Percentiles rank a stretch among this genome's conserved stretches.
phyloP scores from a whole-genome alignment of 106 monocot species.

The Narthecium ossifragum region DNA sequence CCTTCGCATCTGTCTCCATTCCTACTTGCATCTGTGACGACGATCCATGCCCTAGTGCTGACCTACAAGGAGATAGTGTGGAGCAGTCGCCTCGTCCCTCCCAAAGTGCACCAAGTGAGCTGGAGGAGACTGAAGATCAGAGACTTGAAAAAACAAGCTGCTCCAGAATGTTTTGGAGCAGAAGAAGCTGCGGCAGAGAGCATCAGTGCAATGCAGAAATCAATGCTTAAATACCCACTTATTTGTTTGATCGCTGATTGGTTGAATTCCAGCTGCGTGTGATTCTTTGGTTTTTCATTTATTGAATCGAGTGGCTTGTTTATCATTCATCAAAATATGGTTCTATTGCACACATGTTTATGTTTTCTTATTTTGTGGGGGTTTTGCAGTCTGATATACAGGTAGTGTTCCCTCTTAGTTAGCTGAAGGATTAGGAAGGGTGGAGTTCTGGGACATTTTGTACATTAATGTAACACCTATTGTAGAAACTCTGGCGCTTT shows the following conservation, averaged over 20 bases:
- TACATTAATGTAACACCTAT: too few species aligned
- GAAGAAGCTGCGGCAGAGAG: constrained; percentile 89
- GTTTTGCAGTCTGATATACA: background rate
- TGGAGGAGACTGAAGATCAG: constrained; percentile 38
- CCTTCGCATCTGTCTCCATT: constrained; percentile 63
- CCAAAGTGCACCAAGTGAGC: constrained; percentile 13
- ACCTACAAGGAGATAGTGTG: constrained; percentile 23
- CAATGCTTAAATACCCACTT: constrained; percentile 53
- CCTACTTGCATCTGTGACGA: constrained; percentile 44
- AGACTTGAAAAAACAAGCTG: constrained; percentile 59
- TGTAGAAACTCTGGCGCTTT: too few species aligned
- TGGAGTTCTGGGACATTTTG: too few species aligned
- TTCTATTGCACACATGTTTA: background rate
- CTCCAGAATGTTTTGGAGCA: constrained; percentile 68
- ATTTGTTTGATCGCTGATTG: background rate
- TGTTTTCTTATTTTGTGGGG: background rate
- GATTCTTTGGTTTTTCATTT: background rate
- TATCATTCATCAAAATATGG: background rate
- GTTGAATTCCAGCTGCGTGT: background rate
- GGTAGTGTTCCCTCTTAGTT: background rate
- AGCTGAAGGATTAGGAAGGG: too few species aligned
- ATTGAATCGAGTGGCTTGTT: too few species aligned
- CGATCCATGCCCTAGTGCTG: constrained; percentile 25
- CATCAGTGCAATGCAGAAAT: constrained; percentile 91
- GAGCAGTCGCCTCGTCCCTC: constrained; percentile 37